Conservation (phyloP, 345 rosid species). For the Punica granatum region DNA sequence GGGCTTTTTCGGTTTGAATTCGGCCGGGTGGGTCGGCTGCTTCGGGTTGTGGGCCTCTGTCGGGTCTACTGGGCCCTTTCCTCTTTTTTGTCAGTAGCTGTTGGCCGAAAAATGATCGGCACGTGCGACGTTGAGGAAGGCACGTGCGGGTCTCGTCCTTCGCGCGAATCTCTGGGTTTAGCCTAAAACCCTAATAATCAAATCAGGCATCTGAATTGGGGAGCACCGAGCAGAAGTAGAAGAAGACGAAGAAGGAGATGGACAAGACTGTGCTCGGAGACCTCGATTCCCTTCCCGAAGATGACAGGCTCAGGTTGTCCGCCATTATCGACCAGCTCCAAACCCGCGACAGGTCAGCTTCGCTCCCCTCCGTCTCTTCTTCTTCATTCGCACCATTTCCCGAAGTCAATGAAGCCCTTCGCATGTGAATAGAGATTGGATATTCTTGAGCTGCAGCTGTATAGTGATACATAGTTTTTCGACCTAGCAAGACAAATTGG, state of each 20-base stretch:
- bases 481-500: not conserved
- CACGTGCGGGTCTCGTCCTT: conserved; percentile 7
- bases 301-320: conserved; percentile 14
- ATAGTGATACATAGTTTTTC: not conserved
- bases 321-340: conserved; percentile 11
- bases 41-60: conserved; percentile 7
- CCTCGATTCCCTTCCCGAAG: conserved; percentile 17
- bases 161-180: conserved; percentile 3
- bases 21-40: not conserved
- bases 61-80: conserved; percentile 4
- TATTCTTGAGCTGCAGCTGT: not conserved
- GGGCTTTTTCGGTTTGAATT: conserved; percentile 14
- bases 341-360: conserved; percentile 17
- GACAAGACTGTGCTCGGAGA: conserved; percentile 14
- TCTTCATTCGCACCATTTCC: not conserved
- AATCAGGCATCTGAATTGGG: not conserved
- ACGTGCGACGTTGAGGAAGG: not conserved
- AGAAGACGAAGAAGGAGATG: conserved; percentile 9
- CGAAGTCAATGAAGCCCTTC: not conserved
- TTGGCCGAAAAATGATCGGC: not conserved
- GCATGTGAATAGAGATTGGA: not conserved
- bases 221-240: not conserved
- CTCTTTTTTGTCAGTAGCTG: not conserved
- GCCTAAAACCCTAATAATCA: conserved; percentile 8
- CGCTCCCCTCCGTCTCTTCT: not conserved